Base-by-base conservation (phyloP, 2,329 filamentous ascomycete species). In the Rhynchosporium secalis region DNA sequence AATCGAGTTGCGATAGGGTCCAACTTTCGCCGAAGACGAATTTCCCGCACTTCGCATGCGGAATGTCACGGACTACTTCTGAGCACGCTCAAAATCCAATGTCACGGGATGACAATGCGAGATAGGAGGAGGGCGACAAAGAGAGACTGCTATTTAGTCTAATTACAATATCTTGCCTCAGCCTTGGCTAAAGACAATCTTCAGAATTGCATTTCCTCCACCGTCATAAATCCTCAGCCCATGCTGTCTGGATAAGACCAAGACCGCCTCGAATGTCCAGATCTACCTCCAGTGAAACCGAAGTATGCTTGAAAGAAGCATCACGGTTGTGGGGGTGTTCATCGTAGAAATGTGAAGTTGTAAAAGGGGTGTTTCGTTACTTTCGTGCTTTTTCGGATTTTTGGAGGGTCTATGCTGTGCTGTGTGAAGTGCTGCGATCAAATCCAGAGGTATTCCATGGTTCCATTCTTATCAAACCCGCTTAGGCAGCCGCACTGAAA, bases 401-500 rank as follows among this genome's bases (percentile, higher is more conserved):
- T 51, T 46, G 36, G 45, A 62, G 63, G 63, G 62, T 65, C 58
- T 63, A 64, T 66, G 62, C 54, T 68, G 62, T 67, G 63, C 41
- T 64, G 58, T 68, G 62, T 66, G 62, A 56, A 62, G 47, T 65
- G 61, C 46, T 65, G 59, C 58, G 61, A 65, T 67, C 55, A 48
- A 64, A 68, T 63, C 62, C 57, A 62, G 62, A 62, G 62, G 60
- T 63, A 49, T 61, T 45, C 31, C 33, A 13, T 31, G 10, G 31
- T 38, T 38, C 61, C 52, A 58, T 60, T 49, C 54, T 58, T 54
- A 65, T 65, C 56, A 60, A 58, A 40, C 56, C 56, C 51, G 33
- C 48, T 60, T 60, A 69, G 65, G 70, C 68, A 68, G 79, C 75
- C 76, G 83, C 80, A 69, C 79, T 80, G 81, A 97, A 96, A 62